Evolutionary conservation across 164 flowering plant genomes (phyloP), one percentile per base, ranked within the genome.

Genomic region (Macadamia integrifolia): DNA sequence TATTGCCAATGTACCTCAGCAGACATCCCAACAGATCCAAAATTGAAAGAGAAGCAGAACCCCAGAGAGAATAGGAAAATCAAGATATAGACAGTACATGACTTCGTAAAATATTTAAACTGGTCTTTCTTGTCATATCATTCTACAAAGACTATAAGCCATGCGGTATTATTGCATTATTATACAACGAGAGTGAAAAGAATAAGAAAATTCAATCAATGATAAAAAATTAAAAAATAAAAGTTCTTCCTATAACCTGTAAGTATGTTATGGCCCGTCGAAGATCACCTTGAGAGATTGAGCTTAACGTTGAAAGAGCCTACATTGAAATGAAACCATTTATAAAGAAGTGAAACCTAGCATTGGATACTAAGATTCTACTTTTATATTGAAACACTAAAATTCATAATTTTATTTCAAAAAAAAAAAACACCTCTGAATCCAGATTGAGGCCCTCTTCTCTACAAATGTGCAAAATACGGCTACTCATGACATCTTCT

Each of bases 231-330:
- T 5, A 2, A 35, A 35, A 5, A 17, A 2, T 14, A 44, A 43
- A 60, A 48, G 29, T 28, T 29, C 23, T 6, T 2, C 46, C 31
- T 59, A 71, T 53, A 66, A 90, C 98, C 90, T 93, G 96, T 82
- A 91, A 79, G 81, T 89, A 92, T 65, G 99, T 95, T 71, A 95
- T 95, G 53, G 97, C 97, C 61, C 98, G 87, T 31, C 99, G 98
- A 62, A 92, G 92, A 80, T 92, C 99, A n/a, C 99, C 99, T 78
- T 95, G 91, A 53, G 97, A 90, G 60, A 95, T 91, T 61, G 87
- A 81, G 80, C 99, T 87, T 79, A 95, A 78, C 44, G 96, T 86
- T 62, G 96, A 84, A 70, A 92, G 92, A 75, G 96, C 99, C 99
- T 94, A 68, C 77, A 78, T 65, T 61, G 60, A 67, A 8, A 68